Conservation (phyloP, 345 rosid species). For the Eucalyptus lansdowneana region DNA sequence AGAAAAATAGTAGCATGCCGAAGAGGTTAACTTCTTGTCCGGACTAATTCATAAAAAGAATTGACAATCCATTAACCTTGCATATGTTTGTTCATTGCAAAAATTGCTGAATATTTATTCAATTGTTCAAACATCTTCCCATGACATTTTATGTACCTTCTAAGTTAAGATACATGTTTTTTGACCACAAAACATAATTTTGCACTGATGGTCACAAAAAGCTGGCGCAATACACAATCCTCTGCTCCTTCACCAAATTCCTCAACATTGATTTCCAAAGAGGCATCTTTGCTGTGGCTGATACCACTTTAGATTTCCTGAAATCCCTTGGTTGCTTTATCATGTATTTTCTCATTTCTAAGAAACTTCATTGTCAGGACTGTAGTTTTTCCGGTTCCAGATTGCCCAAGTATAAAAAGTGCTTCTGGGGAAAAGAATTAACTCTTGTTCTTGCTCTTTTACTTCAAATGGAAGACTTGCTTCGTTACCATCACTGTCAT, state of each 20-base stretch:
- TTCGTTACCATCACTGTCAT: conserved; percentile 18
- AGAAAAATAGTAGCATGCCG: too few relatives aligned
- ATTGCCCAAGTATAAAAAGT: conserved; percentile 33
- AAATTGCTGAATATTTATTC: background rate
- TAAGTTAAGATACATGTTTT: conserved; percentile 28
- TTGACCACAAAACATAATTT: conserved; percentile 35
- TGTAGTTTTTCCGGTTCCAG: conserved; percentile 55
- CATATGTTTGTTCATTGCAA: background rate
- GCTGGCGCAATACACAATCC: conserved; percentile 12
- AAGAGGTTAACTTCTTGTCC: background rate
- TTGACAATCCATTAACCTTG: background rate
- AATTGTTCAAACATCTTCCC: background rate
- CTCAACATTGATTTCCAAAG: background rate
- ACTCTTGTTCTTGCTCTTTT: conserved; percentile 23
- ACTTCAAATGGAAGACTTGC: conserved; percentile 43
- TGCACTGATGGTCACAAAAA: conserved; percentile 39
- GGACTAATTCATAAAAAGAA: background rate
- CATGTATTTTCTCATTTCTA: conserved; percentile 17
- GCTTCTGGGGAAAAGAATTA: conserved; percentile 21
- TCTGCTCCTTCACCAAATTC: background rate
- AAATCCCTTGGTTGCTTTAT: conserved; percentile 5
- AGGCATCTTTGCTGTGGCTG: background rate
- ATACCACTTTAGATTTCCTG: background rate
- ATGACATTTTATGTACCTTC: conserved; percentile 14
- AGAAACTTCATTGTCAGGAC: conserved; percentile 28